Conservation (phyloP, 495 filamentous ascomycete genomes). For the Thozetella sp. region DNA sequence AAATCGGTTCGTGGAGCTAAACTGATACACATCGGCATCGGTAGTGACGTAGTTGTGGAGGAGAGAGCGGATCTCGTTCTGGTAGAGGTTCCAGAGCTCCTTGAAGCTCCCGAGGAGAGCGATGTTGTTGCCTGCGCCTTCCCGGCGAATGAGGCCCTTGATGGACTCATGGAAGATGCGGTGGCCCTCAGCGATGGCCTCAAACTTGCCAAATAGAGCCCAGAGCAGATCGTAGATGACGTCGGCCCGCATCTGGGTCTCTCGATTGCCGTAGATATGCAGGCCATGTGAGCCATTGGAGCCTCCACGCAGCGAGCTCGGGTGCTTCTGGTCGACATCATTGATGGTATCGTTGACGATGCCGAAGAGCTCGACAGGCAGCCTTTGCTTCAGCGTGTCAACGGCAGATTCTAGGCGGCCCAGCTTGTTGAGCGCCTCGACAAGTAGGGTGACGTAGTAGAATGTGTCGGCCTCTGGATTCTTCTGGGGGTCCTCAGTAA, state of each 20-base stretch:
- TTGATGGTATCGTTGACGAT: slow-evolving; percentile 94
- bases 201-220: slow-evolving; percentile 95
- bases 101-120: slow-evolving; percentile 78
- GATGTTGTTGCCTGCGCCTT: slow-evolving; percentile 61
- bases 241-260: slow-evolving; percentile 72
- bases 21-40: slow-evolving; percentile 74
- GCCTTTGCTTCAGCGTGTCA: slow-evolving; percentile 85
- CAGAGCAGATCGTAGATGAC: slow-evolving; percentile 88
- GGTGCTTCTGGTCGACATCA: slow-evolving; percentile 90
- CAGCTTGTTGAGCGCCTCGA: slow-evolving; percentile 88
- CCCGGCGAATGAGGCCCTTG: slow-evolving; percentile 75
- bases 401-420: slow-evolving; percentile 83
- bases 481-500: slow-evolving; percentile 83
- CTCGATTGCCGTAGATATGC: slow-evolving; percentile 63
- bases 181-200: slow-evolving; percentile 94
- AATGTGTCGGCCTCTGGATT: slow-evolving; percentile 96
- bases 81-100: slow-evolving; percentile 89
- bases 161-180: slow-evolving; percentile 91
- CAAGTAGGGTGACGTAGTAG: slow-evolving; percentile 83
- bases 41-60: slow-evolving; percentile 97
- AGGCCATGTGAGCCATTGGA: slow-evolving; percentile 59
- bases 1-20: slow-evolving; percentile 40
- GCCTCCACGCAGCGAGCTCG: slow-evolving; percentile 62
- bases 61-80: slow-evolving; percentile 78
- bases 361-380: slow-evolving; percentile 91